phyloP scores from a whole-genome alignment of 176 grass and related monocot species.

The Saccharum spontaneum region DNA sequence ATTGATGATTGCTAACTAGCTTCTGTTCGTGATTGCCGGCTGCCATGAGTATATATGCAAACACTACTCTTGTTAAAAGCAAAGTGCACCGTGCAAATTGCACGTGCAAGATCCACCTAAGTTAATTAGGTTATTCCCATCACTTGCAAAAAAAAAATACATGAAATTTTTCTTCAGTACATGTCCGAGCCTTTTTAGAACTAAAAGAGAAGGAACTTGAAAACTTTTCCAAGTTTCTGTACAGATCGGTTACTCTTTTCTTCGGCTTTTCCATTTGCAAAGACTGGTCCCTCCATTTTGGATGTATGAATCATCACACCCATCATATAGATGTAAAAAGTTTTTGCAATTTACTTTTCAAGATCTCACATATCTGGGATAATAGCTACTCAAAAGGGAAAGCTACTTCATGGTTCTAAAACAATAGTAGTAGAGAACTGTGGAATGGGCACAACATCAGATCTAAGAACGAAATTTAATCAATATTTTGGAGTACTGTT shows the following conservation, averaged over 20 bases:
- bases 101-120: not conserved
- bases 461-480: not conserved
- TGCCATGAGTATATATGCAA: not conserved
- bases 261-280: not conserved
- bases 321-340: not conserved
- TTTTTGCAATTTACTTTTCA: conserved; percentile 1
- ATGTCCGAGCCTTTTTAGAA: not conserved
- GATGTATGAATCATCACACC: not conserved
- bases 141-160: not conserved
- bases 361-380: not conserved
- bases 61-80: conserved; percentile 15
- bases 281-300: not conserved
- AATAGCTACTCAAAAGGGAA: not conserved
- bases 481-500: not conserved
- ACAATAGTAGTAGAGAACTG: not conserved
- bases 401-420: not conserved
- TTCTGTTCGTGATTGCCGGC: not conserved
- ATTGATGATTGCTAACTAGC: conserved; percentile 18
- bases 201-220: not conserved
- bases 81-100: conserved; percentile 2
- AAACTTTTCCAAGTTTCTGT: not conserved
- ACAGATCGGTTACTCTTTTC: not conserved
- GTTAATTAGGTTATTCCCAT: not conserved
- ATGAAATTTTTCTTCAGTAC: not conserved
- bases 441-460: not conserved